Base-by-base conservation (phyloP, 2,329 filamentous ascomycete species). In the Penicillium sp. region DNA sequence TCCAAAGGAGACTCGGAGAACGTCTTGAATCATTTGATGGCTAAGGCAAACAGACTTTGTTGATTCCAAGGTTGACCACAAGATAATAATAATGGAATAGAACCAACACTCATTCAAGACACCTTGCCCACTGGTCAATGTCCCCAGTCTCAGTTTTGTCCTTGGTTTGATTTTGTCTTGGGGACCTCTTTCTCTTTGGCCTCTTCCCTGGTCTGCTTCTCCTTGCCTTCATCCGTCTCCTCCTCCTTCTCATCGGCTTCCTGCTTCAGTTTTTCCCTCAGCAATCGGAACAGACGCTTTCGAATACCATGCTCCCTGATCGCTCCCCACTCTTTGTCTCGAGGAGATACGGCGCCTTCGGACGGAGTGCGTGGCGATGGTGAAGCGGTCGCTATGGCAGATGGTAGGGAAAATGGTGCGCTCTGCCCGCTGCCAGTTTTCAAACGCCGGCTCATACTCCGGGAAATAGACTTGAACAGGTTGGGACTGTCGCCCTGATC, bases 401-500 rank as follows among this genome's bases (percentile, higher is more conserved):
- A 50, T 16, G 44, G 28, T 13, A 57, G n/a, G 45, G 61, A 53
- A 14, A 65, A 22, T 11, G 63, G 63, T 4, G 22, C 50, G 46
- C 65, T 71, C 20, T 58, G 56, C 1, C 56, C 57, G 28, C 69
- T 69, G 41, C 51, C 68, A 6, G 63, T 61, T 47, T 68, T 71
- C 43, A 68, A 47, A 20, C 67, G 72, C 25, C 68, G 65, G 53
- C 71, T 74, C 65, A 74, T 62, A 1, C 68, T 62, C n/a, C 69
- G 67, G 11, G 70, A 70, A 10, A 72, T 55, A 9, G 53, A 65
- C 49, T 74, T 76, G 49, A 80, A 64, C 11, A 75, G 63, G 24
- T 71, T 62, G 35, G 68, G 67, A 39, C 68, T 73, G 39, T 74
- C 68, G 42, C 76, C 74, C 2, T 68, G 28, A 35, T 75, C 71